Evolutionary conservation across 73 alveolate genomes (phyloP).

Genomic region (Paramecium sonneborni): DNA sequence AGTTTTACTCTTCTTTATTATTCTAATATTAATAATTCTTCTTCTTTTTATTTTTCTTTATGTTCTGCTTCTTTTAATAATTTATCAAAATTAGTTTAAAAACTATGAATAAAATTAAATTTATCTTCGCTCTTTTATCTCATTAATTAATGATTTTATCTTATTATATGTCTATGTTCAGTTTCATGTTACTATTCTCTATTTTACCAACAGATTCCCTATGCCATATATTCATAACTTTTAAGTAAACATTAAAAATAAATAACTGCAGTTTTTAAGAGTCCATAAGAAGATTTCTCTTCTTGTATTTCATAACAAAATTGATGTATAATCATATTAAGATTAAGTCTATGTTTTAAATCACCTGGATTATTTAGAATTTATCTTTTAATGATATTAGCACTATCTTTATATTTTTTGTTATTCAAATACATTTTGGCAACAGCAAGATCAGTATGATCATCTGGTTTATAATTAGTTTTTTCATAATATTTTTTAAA

Average conservation of each 20-base stretch:
- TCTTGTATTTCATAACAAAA: slow-evolving; percentile 31
- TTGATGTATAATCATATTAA: slow-evolving; percentile 28
- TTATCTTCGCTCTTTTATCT: slow-evolving; percentile 35
- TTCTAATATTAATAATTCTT: not conserved
- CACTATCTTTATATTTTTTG: not conserved
- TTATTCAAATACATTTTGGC: slow-evolving; percentile 37
- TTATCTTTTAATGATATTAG: slow-evolving; percentile 1
- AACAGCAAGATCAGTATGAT: slow-evolving; percentile 31
- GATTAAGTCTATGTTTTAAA: slow-evolving; percentile 43
- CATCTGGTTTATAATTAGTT: slow-evolving; percentile 57
- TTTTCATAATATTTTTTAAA: slow-evolving; percentile 48
- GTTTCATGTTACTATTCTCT: slow-evolving; percentile 27
- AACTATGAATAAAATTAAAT: slow-evolving; percentile 19
- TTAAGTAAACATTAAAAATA: slow-evolving; percentile 3
- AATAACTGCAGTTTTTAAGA: not conserved
- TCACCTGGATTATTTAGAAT: slow-evolving; percentile 26
- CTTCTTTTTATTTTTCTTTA: not conserved
- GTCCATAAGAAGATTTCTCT: not conserved
- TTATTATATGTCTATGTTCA: not conserved
- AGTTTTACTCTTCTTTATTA: not conserved
- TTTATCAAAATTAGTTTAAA: slow-evolving; percentile 23
- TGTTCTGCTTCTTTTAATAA: slow-evolving; percentile 16
- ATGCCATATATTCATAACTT: slow-evolving; percentile 48
- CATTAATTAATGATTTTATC: slow-evolving; percentile 21
- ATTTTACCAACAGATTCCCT: slow-evolving; percentile 3